Base-by-base conservation (phyloP, 257 asterid genomes). In the Lithospermum erythrorhizon region DNA sequence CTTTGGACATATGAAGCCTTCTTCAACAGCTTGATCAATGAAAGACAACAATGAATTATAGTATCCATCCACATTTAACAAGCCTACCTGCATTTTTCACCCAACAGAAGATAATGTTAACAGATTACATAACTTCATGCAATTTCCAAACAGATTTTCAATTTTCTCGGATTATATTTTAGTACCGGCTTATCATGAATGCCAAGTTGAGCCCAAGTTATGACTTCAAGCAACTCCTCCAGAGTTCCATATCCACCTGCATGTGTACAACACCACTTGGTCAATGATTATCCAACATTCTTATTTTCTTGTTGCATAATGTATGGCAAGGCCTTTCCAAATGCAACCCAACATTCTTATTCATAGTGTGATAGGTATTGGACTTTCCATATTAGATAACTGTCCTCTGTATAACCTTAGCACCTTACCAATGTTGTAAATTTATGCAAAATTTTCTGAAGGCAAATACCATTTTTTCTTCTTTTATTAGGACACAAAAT, bases 141-240 rank as follows among this genome's bases (percentile, higher is more conserved):
- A 41, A 14, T 41, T 41, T 41, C 2, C 15, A 41, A 1, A 41
- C 49, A 41, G 16, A 41, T 41, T 0, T 41, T 41, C 18, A 14
- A 7, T 13, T 41, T 41, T 14, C 49, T 8, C 4, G 49, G 18
- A 8, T 41, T 2, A 2, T 41, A 41, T 13, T 51, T 56, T 58
- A 32, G 13, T 90, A 90, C 98, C 82, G 98, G 98, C 77, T 90
- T 90, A 65, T 90, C 95, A 66, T 90, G 96, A 71, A 90, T 90
- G 55, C 98, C 98, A 24, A 90, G 98, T 65, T 90, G 98, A 55
- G 98, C 96, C 98, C 98, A 90, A 4, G 98, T 90, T 79, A 90
- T 90, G 52, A 87, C 98, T 78, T 90, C 98, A 25, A 90, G 95
- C 64, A 90, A 71, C 73, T 90, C 96, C 87, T 90, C 98, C 53